Evolutionary conservation across 495 filamentous ascomycete genomes (phyloP).

Genomic region (Haplographium delicatum): DNA sequence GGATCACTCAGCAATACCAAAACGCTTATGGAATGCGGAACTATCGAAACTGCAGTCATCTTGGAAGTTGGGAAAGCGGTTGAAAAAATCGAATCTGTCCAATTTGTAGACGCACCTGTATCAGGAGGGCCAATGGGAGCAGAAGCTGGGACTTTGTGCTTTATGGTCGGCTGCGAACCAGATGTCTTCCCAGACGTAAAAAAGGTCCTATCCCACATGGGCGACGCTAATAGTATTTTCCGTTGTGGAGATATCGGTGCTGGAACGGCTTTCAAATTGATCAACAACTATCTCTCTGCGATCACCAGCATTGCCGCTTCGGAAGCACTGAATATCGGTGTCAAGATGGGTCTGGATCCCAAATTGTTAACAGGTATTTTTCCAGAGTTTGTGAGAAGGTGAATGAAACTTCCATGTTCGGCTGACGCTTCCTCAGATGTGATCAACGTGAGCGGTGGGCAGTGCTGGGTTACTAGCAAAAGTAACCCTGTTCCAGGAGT

Average conservation of each 20-base stretch:
- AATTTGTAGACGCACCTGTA: conserved; percentile 6
- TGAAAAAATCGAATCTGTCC: not conserved
- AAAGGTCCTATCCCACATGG: not conserved
- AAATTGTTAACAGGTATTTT: not conserved
- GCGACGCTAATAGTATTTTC: not conserved
- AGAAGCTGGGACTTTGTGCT: conserved; percentile 1
- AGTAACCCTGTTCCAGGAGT: conserved; percentile 3
- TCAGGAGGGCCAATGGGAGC: conserved; percentile 5
- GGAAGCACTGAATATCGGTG: conserved; percentile 8
- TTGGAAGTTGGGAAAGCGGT: not conserved
- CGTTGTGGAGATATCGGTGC: not conserved
- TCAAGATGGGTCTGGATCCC: conserved; percentile 1
- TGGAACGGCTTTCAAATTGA: not conserved
- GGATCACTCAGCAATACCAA: not conserved
- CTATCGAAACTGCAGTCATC: conserved; percentile 5
- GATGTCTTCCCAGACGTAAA: not conserved
- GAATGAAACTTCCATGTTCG: no score
- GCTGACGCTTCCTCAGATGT: no score
- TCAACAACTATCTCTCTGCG: conserved; percentile 7
- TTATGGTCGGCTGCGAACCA: conserved; percentile 2
- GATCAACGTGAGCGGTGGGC: conserved; percentile 3
- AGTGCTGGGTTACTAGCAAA: not conserved
- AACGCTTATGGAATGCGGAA: conserved; percentile 8
- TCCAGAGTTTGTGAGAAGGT: no score
- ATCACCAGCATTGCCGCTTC: not conserved